Evolutionary conservation across 352 stramenopile genomes (phyloP).

Genomic region (Phytopythium cucurbitacearum): DNA sequence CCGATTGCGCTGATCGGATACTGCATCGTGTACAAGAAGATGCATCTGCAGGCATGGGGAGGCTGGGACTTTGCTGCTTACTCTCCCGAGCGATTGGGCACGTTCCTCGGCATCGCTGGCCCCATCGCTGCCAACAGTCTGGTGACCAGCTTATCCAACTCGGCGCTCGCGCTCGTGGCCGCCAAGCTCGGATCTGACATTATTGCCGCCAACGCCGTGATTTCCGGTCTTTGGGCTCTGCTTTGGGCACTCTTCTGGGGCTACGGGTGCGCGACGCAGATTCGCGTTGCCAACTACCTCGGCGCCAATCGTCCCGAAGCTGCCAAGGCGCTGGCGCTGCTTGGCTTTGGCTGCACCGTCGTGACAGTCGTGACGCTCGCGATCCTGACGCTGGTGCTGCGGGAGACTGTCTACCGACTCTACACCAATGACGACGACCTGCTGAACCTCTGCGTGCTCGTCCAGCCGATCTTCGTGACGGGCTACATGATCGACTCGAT

Average conservation of each 20-base stretch:
- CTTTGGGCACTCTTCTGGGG: conserved; percentile 62
- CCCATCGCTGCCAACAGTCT: conserved; percentile 40
- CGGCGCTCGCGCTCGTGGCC: conserved; percentile 41
- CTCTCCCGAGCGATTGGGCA: conserved; percentile 32
- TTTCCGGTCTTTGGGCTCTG: conserved; percentile 42
- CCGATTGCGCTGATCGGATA: conserved; percentile 54
- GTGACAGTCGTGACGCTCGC: conserved; percentile 29
- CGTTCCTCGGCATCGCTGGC: conserved; percentile 41
- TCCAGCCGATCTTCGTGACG: conserved; percentile 26
- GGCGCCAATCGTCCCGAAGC: conserved; percentile 42
- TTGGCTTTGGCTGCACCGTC: conserved; percentile 44
- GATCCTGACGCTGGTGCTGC: conserved; percentile 20
- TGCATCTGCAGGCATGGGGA: conserved; percentile 48
- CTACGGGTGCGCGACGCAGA: conserved; percentile 58
- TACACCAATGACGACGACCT: conserved; percentile 32
- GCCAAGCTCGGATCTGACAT: conserved; percentile 48
- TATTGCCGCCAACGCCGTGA: conserved; percentile 49
- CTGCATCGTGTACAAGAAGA: conserved; percentile 56
- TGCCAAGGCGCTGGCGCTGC: conserved; percentile 36
- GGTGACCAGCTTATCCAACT: conserved; percentile 45
- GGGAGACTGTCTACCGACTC: conserved; percentile 20
- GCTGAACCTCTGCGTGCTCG: conserved; percentile 18
- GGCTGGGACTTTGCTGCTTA: conserved; percentile 43
- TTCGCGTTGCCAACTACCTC: conserved; percentile 54
- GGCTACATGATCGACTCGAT: conserved; percentile 28